Base-by-base conservation (phyloP, 495 filamentous ascomycete genomes). In the Annulohypoxylon nitens region DNA sequence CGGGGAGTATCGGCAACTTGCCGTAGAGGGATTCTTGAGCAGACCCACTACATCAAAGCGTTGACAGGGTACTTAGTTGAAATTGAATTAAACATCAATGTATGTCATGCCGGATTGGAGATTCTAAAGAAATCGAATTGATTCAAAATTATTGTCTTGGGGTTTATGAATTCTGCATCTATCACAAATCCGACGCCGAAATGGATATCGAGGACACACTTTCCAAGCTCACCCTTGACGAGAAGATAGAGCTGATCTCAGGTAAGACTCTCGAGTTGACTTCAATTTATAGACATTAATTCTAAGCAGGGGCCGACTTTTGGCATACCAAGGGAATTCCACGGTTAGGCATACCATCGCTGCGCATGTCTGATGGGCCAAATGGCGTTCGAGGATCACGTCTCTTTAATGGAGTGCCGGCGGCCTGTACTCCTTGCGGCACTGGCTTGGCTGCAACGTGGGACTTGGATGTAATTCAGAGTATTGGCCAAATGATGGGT, bases 351-450 rank as follows among this genome's bases (percentile, higher is more conserved):
- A 41, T 59, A 18, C 55, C 55, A 10, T 23, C 55, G 18, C 34
- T 59, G 2, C 55, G 55, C 4, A 59, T 59, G 55, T 59, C 55
- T 2, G 37, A 60, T 60, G 57, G 57, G 12, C 57, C 57, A 12
- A 60, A 60, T 26, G 57, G 57, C 20, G 37, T 43, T 5, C 37
- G 57, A 30, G 57, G 57, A 43, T 60, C 57, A 45, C 57, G 57
- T 41, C 57, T 60, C 18, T 60, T 60, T 11, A 60, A 60, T 23
- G 57, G 37, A 3, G 57, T 60, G 18, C 37, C 57, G 12, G 57
- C 57, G 16, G 57, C 57, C 4, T 43, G 57, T 23, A 60, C 36
- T 3, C 57, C 36, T n/a, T 43, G 57, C 12, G 57, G 57, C 0
- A 60, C 57, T 8, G 36, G 57, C 0, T 14, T 60, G 23, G 37